Evolutionary conservation across 331 rosid genomes (phyloP).

Genomic region (Malus hybrid): DNA sequence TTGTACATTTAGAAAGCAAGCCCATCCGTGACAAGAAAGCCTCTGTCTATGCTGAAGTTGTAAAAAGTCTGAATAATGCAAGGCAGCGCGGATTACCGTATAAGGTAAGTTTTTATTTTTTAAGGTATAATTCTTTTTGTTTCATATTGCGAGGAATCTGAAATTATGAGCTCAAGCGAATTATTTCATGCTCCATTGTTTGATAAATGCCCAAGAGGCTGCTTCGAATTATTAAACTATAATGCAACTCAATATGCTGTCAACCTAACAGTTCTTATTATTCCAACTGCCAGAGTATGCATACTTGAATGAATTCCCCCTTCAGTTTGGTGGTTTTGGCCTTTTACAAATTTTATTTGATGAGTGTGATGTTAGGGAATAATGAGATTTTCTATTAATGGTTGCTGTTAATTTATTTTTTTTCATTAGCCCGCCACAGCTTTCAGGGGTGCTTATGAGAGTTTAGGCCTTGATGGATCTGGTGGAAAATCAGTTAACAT

Average conservation of each 20-base stretch:
- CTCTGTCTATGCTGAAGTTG: constrained; percentile 67
- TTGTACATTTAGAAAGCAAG: constrained; percentile 48
- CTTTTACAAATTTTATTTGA: background rate
- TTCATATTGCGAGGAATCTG: background rate
- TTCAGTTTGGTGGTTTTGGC: background rate
- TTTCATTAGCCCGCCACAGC: constrained; percentile 63
- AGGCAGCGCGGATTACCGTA: constrained; percentile 75
- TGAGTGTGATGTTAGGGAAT: no score
- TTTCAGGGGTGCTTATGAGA: constrained; percentile 80
- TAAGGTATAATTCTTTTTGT: background rate
- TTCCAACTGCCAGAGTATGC: background rate
- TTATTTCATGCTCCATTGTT: background rate
- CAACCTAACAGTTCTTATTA: background rate
- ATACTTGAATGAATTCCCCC: background rate
- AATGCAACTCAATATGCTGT: background rate
- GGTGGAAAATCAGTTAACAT: constrained; percentile 88
- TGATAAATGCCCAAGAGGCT: constrained; percentile 4
- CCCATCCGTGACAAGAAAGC: constrained; percentile 75
- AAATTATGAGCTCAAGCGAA: background rate
- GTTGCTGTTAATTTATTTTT: constrained; percentile 7
- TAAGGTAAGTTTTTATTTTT: constrained; percentile 41
- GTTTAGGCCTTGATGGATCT: constrained; percentile 60
- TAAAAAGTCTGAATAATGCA: constrained; percentile 74
- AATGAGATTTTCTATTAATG: no score
- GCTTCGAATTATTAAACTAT: constrained; percentile 1